Evolutionary conservation across 768 basidiomycete genomes (phyloP).

Genomic region (Glaciozyma martinii): DNA sequence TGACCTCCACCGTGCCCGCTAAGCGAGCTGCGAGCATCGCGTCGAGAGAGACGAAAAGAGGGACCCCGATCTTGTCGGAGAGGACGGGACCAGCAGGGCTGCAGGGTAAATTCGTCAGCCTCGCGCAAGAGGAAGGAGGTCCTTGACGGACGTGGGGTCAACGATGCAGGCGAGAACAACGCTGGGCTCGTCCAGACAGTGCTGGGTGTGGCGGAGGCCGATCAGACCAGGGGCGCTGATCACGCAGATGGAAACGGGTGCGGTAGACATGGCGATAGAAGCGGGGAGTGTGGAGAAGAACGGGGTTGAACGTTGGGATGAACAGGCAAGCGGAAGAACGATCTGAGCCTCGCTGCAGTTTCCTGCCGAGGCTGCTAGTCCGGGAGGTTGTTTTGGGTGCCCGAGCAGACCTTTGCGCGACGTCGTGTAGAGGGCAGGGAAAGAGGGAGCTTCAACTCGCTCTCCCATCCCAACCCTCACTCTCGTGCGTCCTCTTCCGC

Average conservation of each 20-base stretch:
- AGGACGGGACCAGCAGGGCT: slow-evolving; percentile 6
- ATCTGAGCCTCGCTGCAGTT: too few species aligned
- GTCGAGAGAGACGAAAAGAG: slow-evolving; percentile 12
- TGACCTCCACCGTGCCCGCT: slow-evolving; percentile 12
- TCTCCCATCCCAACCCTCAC: too few species aligned
- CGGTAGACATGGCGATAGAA: background rate
- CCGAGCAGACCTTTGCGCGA: too few species aligned
- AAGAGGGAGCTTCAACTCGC: too few species aligned
- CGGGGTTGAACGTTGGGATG: too few species aligned
- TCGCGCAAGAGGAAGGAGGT: too few species aligned
- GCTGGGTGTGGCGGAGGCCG: slow-evolving; percentile 27
- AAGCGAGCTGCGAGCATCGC: slow-evolving; percentile 18
- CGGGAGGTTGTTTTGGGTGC: too few species aligned
- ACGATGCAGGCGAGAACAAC: slow-evolving; percentile 23
- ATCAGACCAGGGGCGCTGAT: slow-evolving; percentile 29
- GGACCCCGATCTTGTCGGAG: slow-evolving; percentile 6
- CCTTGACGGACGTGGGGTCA: slow-evolving; percentile 31
- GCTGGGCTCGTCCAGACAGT: slow-evolving; percentile 14
- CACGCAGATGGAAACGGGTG: slow-evolving; percentile 16
- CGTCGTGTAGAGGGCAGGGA: too few species aligned
- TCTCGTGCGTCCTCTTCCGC: too few species aligned
- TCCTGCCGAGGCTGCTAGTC: too few species aligned
- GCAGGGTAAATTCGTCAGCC: too few species aligned
- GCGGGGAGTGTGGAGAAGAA: background rate
- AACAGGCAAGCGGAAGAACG: too few species aligned